Base-by-base conservation (phyloP, 2,329 filamentous ascomycete genomes). In the Diplodia sapinea region DNA sequence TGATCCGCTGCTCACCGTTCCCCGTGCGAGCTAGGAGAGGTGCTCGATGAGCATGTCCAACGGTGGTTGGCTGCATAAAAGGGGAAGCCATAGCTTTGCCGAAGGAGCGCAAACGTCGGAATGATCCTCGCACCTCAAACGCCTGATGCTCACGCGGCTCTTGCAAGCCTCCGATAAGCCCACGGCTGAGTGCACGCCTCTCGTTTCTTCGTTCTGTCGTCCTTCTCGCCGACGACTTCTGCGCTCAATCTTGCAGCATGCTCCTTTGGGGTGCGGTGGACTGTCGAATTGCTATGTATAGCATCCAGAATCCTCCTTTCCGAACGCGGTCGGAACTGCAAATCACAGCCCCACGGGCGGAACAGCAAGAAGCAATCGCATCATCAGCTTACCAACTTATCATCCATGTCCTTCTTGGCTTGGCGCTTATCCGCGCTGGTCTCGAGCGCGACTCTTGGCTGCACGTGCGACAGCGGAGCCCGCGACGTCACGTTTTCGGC, bases 201-300 rank as follows among this genome's bases (percentile, higher is more conserved):
- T 51, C 29, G n/a, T 33, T 26, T 31, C 23, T 20, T 51, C 31
- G 33, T 11, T n/a, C 11, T 26, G 31, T 51, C 20, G 12, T 51
- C 23, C 23, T 29, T 31, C 33, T 26, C 7, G 11, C 2, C n/a
- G 23, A 9, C 59, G 29, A 9, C 15, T 51, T 33, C 20, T 17
- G 17, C 20, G 29, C 5, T 63, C 59, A n/a, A 51, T 26, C 17
- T 38, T 51, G 8, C 26, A 17, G 29, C 8, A n/a, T 49, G 29
- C 6, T 38, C 17, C 47, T 50, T 51, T n/a, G 12, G 13, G 38
- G 1, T 29, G 40, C 11, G 23, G 57, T 36, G 31, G 36, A 38
- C 59, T 63, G 51, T 63, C 23, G 59, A 63, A 33, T 50, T 33
- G 50, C 59, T 63, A 63, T 63, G 33, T 49, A 63, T 63, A 63